Evolutionary conservation across 345 rosid genomes (phyloP).

Genomic region (Hibiscus trionum): DNA sequence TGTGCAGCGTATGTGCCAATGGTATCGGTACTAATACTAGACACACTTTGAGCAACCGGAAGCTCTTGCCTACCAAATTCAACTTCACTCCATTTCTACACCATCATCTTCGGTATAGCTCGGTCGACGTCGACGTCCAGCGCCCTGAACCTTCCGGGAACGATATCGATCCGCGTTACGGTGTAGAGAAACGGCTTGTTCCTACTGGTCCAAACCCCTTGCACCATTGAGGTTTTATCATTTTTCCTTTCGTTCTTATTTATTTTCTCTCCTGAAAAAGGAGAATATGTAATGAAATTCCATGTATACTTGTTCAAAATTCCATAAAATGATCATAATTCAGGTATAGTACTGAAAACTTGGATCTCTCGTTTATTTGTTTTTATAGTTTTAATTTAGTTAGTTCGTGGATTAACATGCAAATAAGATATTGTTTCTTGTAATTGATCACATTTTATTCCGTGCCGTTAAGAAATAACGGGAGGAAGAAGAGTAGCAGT

Average conservation of each 20-base stretch:
- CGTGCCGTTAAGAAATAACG: not conserved
- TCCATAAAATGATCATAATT: not conserved
- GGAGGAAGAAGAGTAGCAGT: conserved; percentile 17
- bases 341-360: not conserved
- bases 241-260: not conserved
- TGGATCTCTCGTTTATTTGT: not conserved
- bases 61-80: conserved; percentile 30
- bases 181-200: conserved; percentile 51
- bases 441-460: conserved; percentile 3
- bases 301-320: conserved; percentile 14
- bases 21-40: no score
- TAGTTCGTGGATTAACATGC: conserved; percentile 23
- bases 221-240: conserved; percentile 47
- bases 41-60: conserved; percentile 23
- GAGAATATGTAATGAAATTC: conserved; percentile 12
- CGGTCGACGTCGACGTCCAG: not conserved
- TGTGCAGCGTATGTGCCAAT: conserved; percentile 7
- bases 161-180: conserved; percentile 46
- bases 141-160: conserved; percentile 19
- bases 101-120: not conserved
- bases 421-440: not conserved
- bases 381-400: not conserved
- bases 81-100: conserved; percentile 52
- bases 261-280: conserved; percentile 7
- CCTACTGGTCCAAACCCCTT: conserved; percentile 81